phyloP scores from a whole-genome alignment of 768 basidiomycete species.

The Mycena capillaripes region DNA sequence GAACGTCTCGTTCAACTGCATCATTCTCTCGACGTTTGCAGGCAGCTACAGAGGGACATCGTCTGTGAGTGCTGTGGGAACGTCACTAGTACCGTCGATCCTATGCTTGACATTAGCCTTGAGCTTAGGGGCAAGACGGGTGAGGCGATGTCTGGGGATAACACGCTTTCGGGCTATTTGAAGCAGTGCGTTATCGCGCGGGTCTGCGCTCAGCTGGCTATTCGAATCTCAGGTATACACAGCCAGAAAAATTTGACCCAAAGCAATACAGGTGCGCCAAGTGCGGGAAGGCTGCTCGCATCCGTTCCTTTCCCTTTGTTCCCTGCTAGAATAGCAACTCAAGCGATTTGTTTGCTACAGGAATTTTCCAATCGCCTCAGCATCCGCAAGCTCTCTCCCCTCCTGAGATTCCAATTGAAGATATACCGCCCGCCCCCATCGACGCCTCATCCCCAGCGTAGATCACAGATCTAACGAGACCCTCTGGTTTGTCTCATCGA shows the following conservation, averaged over 20 bases:
- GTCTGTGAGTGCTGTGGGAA: conserved; percentile 89
- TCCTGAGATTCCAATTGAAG: conserved; percentile 82
- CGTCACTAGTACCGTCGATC: conserved; percentile 85
- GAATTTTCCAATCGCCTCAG: conserved; percentile 89
- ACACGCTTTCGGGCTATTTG: conserved; percentile 83
- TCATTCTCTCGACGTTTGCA: conserved; percentile 93
- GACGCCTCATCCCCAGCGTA: no score
- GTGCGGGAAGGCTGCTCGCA: conserved; percentile 80
- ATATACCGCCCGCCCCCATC: no score
- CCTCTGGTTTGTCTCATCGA: neutral
- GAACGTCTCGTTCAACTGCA: conserved; percentile 87
- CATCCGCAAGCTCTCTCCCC: conserved; percentile 88
- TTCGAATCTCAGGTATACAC: conserved; percentile 78
- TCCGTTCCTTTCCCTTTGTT: conserved; percentile 49
- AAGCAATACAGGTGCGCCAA: conserved; percentile 90
- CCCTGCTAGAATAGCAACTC: neutral
- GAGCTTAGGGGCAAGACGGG: conserved; percentile 76
- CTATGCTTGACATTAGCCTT: conserved; percentile 91
- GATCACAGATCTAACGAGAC: no score
- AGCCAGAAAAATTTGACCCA: conserved; percentile 84
- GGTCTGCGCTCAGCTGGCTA: neutral
- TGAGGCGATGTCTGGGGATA: conserved; percentile 60
- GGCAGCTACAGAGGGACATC: conserved; percentile 89
- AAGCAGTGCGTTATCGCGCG: conserved; percentile 62
- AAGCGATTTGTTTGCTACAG: conserved; percentile 50